Evolutionary conservation across 2,329 filamentous ascomycete species (phyloP), one percentile per base, ranked within the genome.

Genomic region (Gnomoniopsis smithogilvyi): DNA sequence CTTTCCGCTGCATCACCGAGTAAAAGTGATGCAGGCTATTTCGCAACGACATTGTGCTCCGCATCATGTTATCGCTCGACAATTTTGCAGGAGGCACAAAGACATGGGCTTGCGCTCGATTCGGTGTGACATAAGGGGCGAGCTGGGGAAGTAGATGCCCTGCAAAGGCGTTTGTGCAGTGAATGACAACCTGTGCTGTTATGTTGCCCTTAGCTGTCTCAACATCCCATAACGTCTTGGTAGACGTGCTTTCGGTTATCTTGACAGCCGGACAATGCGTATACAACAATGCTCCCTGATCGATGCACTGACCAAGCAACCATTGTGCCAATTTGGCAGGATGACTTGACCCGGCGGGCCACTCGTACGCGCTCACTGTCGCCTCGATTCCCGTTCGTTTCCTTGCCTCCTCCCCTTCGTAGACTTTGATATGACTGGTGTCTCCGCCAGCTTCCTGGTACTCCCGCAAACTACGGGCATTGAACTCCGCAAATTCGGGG

Each of bases 321-420:
- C 76, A 80, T n/a, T 80, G 78, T 1, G 75, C 73, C 21, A 81
- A 65, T 63, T 80, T 80, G 6, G 78, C 78, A 3, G 78, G 78
- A 64, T 80, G 78, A 36, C 70, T 76, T 3, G 76, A 79, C 3
- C 75, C 78, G 15, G 77, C 78, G 3, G 78, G 75, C 78, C 78
- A 81, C 62, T 80, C 78, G 60, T 80, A 81, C 8, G 78, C 78
- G n/a, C 74, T 71, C 12, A 78, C 56, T 0, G 74, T 74, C 2
- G 66, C 66, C 3, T 65, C 52, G 6, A 80, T 69, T 30, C 73
- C 68, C 0, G 77, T 78, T 56, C 67, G 70, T 8, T 49, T 48
- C 50, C 64, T 65, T 3, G 76, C 76, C 49, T 77, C 73, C n/a
- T 73, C 67, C 19, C 72, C 75, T 34, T 72, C 64, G 56, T 73